Evolutionary conservation across 1,139 yeast genomes (phyloP).

Genomic region (Meyerozyma smithsonii): DNA sequence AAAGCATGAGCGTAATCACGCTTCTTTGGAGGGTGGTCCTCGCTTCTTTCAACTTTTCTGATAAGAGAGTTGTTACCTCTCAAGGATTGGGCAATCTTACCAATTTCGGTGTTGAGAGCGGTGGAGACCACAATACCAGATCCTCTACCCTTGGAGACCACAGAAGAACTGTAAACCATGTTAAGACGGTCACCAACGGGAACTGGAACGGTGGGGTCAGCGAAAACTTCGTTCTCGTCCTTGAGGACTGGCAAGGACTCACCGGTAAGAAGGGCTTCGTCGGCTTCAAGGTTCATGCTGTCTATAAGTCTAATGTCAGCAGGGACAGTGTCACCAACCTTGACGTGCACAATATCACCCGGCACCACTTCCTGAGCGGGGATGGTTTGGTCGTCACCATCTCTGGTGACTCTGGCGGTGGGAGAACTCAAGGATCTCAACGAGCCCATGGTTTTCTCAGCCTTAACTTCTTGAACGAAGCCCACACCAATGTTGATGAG

Average conservation of each 20-base stretch:
- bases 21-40: slow-evolving; percentile 23
- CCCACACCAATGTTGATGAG: slow-evolving; percentile 66
- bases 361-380: slow-evolving; percentile 72
- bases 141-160: slow-evolving; percentile 76
- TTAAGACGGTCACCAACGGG: slow-evolving; percentile 78
- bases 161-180: slow-evolving; percentile 67
- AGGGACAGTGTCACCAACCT: slow-evolving; percentile 76
- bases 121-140: slow-evolving; percentile 63
- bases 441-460: slow-evolving; percentile 80
- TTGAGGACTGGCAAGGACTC: slow-evolving; percentile 76
- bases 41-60: slow-evolving; percentile 21
- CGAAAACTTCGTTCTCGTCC: slow-evolving; percentile 39
- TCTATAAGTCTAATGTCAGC: slow-evolving; percentile 67
- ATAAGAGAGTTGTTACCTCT: slow-evolving; percentile 26
- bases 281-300: slow-evolving; percentile 67
- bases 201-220: slow-evolving; percentile 28
- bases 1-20: slow-evolving; percentile 49
- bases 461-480: slow-evolving; percentile 64
- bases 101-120: slow-evolving; percentile 72
- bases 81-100: slow-evolving; percentile 67
- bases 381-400: slow-evolving; percentile 55
- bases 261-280: slow-evolving; percentile 77
- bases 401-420: slow-evolving; percentile 63
- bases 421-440: slow-evolving; percentile 67
- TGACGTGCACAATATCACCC: slow-evolving; percentile 64